Evolutionary conservation across 805 yeast species (phyloP), one percentile per base, ranked within the genome.

Genomic region (Clavispora santaluciae): DNA sequence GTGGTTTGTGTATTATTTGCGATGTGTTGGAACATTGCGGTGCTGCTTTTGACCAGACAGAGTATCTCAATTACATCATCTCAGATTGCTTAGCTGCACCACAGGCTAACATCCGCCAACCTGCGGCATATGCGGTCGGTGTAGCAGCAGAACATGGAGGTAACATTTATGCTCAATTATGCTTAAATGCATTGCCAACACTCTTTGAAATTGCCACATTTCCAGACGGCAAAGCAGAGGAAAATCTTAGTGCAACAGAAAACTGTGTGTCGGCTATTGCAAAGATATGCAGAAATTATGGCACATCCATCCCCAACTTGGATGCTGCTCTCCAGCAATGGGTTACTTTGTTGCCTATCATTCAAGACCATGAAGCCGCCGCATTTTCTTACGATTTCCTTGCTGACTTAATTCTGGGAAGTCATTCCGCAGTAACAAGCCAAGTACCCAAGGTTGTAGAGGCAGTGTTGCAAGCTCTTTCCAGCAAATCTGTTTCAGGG

Each of bases 301-400:
- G 83, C n/a, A 53, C 72, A 5, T 46, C 66, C 4, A 69, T 86
- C 37, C 81, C 89, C 22, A 77, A 81, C 56, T 64, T 79, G 42
- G 78, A 83, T 47, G 70, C 75, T 20, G 76, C 86, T 20, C 67
- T 86, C 36, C 75, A 72, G 22, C 83, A 76, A 45, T 93, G 98
- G 98, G 68, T 93, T 39, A 73, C 75, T 46, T 74, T 87, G 9
- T 75, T 93, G 50, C 99, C 98, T 17, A 76, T 91, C 31, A 63
- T 81, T 17, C 84, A 79, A 51, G 97, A 93, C 60, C 84, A 80
- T 31, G 93, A 86, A 50, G 95, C 95, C 4, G 97, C 97, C 4
- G 80, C 88, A 12, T 87, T 75, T 60, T 80, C 87, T 15, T 93
- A 88, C 65, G 72, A 75, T 51, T 90, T 87, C 58, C 68, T 90